These are phyloP conservation scores for Raffaelea ambrosiae DNA, from an alignment of 2,329 filamentous ascomycete genomes.

Conservation along the genomic window DNA sequence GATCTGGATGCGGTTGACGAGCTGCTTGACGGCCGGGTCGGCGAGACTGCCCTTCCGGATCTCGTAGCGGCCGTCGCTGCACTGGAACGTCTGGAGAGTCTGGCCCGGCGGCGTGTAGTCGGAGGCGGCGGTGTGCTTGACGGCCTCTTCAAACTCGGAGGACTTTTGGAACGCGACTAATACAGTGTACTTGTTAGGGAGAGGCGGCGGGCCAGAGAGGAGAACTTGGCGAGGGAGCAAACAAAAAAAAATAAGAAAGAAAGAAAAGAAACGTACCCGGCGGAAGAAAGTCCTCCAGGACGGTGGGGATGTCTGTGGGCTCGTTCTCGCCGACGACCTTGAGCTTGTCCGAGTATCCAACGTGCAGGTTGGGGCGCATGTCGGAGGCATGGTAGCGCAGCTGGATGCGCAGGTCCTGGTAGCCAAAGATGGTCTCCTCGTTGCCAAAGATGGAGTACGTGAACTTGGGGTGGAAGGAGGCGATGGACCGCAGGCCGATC, in stretches of 20 bases:
- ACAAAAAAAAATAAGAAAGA: not conserved
- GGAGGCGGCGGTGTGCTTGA: conserved; percentile 32
- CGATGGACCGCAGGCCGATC: conserved; percentile 45
- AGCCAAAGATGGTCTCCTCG: conserved; percentile 86
- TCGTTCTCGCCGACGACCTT: conserved; percentile 57
- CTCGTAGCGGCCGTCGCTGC: conserved; percentile 59
- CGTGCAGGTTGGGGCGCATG: conserved; percentile 66
- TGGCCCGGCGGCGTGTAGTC: conserved; percentile 67
- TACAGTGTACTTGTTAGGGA: conserved; percentile 5
- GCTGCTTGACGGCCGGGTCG: conserved; percentile 58
- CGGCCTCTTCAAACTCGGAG: conserved; percentile 51
- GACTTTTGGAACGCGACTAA: conserved; percentile 59
- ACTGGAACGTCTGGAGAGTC: conserved; percentile 55
- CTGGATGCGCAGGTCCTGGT: conserved; percentile 70
- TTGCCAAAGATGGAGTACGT: conserved; percentile 92
- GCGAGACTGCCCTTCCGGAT: conserved; percentile 73
- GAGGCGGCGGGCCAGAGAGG: too few species aligned
- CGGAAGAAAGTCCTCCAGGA: conserved; percentile 59
- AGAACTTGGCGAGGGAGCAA: too few species aligned
- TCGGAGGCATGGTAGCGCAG: conserved; percentile 61
- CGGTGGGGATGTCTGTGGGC: conserved; percentile 59
- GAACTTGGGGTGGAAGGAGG: conserved; percentile 73
- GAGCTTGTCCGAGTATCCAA: conserved; percentile 66
- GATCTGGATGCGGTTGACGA: conserved; percentile 76
- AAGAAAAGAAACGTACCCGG: conserved; percentile 54